phyloP scores from a whole-genome alignment of 2,329 filamentous ascomycete genomes.

The Biscogniauxia mediterranea region DNA sequence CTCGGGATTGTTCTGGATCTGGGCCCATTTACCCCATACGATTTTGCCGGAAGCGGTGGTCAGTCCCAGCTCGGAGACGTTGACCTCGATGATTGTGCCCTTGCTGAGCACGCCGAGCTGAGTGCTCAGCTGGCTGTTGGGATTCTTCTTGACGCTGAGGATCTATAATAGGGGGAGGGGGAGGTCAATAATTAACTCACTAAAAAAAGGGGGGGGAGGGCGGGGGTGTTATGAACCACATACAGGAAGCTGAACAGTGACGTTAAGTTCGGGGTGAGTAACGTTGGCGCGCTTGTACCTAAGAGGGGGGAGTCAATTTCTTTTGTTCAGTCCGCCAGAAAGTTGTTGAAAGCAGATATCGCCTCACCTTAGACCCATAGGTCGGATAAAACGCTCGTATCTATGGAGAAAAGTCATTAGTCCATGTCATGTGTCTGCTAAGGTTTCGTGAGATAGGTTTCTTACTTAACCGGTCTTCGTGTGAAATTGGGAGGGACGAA shows the following conservation, averaged over 20 bases:
- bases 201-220: no score
- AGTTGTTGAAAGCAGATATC: background rate
- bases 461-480: constrained; percentile 70
- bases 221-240: background rate
- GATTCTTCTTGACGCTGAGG: constrained; percentile 68
- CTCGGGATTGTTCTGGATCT: constrained; percentile 4
- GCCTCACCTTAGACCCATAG: constrained; percentile 60
- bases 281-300: constrained; percentile 77
- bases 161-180: constrained; percentile 41
- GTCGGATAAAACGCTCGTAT: constrained; percentile 63
- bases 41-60: constrained; percentile 91
- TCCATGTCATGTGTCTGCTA: background rate
- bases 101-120: constrained; percentile 88
- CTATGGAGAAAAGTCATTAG: constrained; percentile 44
- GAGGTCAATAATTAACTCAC: no score
- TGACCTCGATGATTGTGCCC: constrained; percentile 79
- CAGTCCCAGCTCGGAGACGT: constrained; percentile 86
- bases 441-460: constrained; percentile 52
- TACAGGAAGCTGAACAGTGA: constrained; percentile 77
- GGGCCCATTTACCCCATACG: constrained; percentile 67
- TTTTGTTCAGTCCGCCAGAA: background rate
- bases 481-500: constrained; percentile 94
- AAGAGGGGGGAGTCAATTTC: constrained; percentile 16
- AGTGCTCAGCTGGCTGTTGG: constrained; percentile 84
- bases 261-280: constrained; percentile 74